Base-by-base conservation (phyloP, 2,329 filamentous ascomycete genomes). In the Xylariales sp. region DNA sequence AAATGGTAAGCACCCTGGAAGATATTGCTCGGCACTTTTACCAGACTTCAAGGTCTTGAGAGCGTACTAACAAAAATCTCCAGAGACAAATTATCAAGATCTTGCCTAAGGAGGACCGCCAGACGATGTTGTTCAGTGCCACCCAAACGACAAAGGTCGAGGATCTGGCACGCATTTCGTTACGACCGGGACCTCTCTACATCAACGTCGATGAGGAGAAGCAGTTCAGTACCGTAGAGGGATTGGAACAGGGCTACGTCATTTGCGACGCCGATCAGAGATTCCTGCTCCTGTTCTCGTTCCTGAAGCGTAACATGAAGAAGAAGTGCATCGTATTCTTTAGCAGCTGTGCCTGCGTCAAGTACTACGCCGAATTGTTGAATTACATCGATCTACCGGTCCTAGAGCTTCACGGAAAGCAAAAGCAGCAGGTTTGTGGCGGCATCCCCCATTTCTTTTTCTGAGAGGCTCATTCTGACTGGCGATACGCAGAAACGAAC, bases 311-410 rank as follows among this genome's bases (percentile, higher is more conserved):
- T 51, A 88, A 95, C 66, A 72, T 85, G 39, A 91, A 90, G 74
- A 96, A 96, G 69, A 97, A 97, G 76, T 85, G 95, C 46, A 95
- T 97, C 58, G 90, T 97, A 44, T 97, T 97, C 72, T 89, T 96
- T 66, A 88, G 83, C 51, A 89, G 83, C 56, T 95, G 89, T 62
- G 88, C 88, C 56, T 94, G 85, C 49, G 91, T 97, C 13, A 95
- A 95, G 62, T 98, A 97, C 66, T 89, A 95, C 65, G 81, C 87
- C 18, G 90, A 97, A 62, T 78, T 98, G 19, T 80, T 98, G 50
- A 97, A 97, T 69, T 97, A 86, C 62, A 87, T 88, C 50, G 83
- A 88, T 55, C 68, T 88, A 3, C 83, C 83, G 5, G 83, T 88
- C 17, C 70, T 89, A 18, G 83, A 83, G 48, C 67, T 90, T 3